Evolutionary conservation across 306 rosid species (phyloP).

Genomic region (Glycine latifolia): DNA sequence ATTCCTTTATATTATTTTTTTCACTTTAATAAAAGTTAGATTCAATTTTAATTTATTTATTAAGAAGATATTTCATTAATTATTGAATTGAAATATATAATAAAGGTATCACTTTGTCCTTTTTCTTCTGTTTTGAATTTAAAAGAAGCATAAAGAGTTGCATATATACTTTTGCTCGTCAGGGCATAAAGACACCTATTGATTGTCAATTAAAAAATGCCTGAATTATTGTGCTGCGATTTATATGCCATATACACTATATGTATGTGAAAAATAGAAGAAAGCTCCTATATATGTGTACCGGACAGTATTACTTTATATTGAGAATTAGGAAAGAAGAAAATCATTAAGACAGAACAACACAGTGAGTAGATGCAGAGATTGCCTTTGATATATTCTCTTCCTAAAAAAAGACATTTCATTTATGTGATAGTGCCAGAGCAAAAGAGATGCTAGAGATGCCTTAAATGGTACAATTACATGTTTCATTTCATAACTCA

Average conservation of each 20-base stretch:
- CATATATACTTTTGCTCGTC: slow-evolving; percentile 40
- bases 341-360: slow-evolving; percentile 49
- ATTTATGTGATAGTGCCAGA: slow-evolving; percentile 21
- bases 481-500: slow-evolving; percentile 32
- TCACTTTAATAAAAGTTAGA: background rate
- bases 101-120: slow-evolving; percentile 28
- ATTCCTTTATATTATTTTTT: background rate
- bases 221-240: slow-evolving; percentile 38
- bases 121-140: slow-evolving; percentile 31
- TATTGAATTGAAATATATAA: slow-evolving; percentile 41
- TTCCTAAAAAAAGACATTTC: slow-evolving; percentile 32
- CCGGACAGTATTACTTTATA: slow-evolving; percentile 47
- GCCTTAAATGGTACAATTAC: slow-evolving; percentile 34
- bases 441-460: slow-evolving; percentile 61
- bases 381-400: slow-evolving; percentile 41
- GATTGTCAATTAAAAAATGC: slow-evolving; percentile 42
- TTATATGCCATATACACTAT: slow-evolving; percentile 19
- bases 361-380: slow-evolving; percentile 29
- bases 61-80: slow-evolving; percentile 4
- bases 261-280: slow-evolving; percentile 16
- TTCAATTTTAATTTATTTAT: background rate
- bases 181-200: slow-evolving; percentile 48
- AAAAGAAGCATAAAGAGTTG: slow-evolving; percentile 41
- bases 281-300: slow-evolving; percentile 41
- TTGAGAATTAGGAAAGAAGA: slow-evolving; percentile 36